phyloP scores from a whole-genome alignment of 352 stramenopile genomes.

The Globisporangium polare region DNA sequence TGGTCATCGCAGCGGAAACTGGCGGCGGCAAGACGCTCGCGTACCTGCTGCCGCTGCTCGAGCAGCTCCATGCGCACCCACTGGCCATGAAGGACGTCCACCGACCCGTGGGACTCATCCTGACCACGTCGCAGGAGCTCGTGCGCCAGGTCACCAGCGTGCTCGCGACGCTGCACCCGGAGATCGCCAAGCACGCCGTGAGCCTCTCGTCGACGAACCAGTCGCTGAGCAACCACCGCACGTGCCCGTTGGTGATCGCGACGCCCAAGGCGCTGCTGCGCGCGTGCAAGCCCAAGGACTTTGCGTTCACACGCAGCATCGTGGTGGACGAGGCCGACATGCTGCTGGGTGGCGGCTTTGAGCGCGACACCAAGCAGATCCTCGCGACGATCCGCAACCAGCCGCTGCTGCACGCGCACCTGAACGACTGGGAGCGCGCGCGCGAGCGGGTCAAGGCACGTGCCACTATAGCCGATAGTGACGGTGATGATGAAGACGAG shows the following conservation, averaged over 20 bases:
- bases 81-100: conserved; percentile 34
- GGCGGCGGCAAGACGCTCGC: conserved; percentile 95
- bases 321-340: conserved; percentile 83
- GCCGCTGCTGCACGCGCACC: conserved; percentile 34
- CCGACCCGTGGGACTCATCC: conserved; percentile 59
- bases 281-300: conserved; percentile 59
- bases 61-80: conserved; percentile 38
- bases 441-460: neutral
- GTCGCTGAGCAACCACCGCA: conserved; percentile 27
- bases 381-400: conserved; percentile 79
- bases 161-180: conserved; percentile 33
- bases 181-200: conserved; percentile 30
- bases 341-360: conserved; percentile 68
- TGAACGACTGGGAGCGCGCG: conserved; percentile 34
- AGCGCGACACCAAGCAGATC: conserved; percentile 79
- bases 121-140: conserved; percentile 87
- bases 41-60: conserved; percentile 92
- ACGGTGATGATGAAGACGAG: conserved; percentile 10
- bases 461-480: neutral
- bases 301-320: conserved; percentile 70
- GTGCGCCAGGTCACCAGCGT: conserved; percentile 66
- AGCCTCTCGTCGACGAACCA: conserved; percentile 59
- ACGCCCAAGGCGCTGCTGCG: conserved; percentile 64
- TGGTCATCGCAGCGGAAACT: conserved; percentile 94
- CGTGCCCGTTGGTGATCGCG: conserved; percentile 53